phyloP scores from a whole-genome alignment of 306 rosid species.

The Malus sieversii region DNA sequence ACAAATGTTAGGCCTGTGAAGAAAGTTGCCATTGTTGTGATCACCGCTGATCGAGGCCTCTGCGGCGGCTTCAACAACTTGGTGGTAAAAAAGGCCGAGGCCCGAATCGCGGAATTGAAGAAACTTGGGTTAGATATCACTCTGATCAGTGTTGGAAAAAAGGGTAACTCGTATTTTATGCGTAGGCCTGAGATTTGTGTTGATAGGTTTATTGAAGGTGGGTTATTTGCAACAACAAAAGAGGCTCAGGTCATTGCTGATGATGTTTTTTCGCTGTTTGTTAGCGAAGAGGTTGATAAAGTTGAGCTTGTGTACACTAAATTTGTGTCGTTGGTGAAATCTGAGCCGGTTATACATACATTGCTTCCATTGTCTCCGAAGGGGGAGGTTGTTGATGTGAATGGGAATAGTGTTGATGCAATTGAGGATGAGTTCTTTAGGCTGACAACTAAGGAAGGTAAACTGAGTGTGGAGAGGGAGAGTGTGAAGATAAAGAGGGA shows the following conservation, averaged over 20 bases:
- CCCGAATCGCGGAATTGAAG: constrained; percentile 39
- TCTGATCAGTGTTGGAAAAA: constrained; percentile 67
- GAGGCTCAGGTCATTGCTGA: constrained; percentile 79
- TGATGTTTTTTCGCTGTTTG: constrained; percentile 54
- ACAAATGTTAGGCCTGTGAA: constrained; percentile 40
- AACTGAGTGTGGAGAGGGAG: constrained; percentile 49
- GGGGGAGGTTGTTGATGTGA: constrained; percentile 40
- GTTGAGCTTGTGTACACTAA: constrained; percentile 64
- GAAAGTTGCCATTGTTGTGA: constrained; percentile 53
- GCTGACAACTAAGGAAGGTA: constrained; percentile 59
- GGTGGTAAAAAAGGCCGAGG: constrained; percentile 40
- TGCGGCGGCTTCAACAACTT: constrained; percentile 66
- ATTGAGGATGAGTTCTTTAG: constrained; percentile 63
- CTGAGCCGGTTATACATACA: constrained; percentile 60
- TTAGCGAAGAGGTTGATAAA: constrained; percentile 71
- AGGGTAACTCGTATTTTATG: constrained; percentile 50
- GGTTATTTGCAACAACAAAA: constrained; percentile 45
- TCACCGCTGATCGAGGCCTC: constrained; percentile 65
- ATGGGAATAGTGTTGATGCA: constrained; percentile 54
- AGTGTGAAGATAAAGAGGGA: constrained; percentile 11
- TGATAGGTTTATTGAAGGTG: constrained; percentile 39
- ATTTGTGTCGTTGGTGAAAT: constrained; percentile 54
- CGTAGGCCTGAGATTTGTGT: constrained; percentile 24
- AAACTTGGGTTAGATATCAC: constrained; percentile 38
- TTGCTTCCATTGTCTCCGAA: constrained; percentile 56